These are phyloP conservation scores for Pseudocercospora fuligena DNA, from an alignment of 2,329 filamentous ascomycete species.

Conservation along the genomic window DNA sequence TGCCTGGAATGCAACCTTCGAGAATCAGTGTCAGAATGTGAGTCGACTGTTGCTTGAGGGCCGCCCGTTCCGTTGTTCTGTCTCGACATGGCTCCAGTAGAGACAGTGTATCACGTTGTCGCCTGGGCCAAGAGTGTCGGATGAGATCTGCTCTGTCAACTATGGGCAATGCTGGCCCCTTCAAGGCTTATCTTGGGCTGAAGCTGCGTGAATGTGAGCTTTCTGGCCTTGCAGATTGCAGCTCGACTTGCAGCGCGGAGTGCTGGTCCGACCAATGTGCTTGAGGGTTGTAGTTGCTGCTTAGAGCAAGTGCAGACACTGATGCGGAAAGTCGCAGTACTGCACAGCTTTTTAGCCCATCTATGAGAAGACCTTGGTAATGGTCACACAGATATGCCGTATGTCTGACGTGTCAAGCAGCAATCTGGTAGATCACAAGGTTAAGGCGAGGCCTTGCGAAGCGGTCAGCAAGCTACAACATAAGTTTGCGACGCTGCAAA, in stretches of 20 bases:
- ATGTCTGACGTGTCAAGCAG: conserved; percentile 2
- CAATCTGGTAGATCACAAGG: conserved; percentile 2
- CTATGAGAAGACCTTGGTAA: neutral
- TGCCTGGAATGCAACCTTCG: conserved; percentile 43
- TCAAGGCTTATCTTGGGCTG: neutral
- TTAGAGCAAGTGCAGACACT: neutral
- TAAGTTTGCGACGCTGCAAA: neutral
- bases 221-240: neutral
- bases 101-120: neutral
- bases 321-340: neutral
- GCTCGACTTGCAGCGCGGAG: neutral
- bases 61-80: neutral
- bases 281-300: neutral
- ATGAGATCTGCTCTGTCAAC: neutral
- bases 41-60: neutral
- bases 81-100: neutral
- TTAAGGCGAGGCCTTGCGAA: neutral
- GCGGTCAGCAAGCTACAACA: neutral
- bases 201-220: neutral
- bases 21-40: neutral
- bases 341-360: neutral
- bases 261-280: conserved; percentile 1
- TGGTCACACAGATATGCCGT: conserved; percentile 1
- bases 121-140: neutral
- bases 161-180: neutral